Percentiles rank a stretch among this genome's conserved stretches.
Conservation (phyloP, 2,329 filamentous ascomycete genomes). For the Cladosporium sphaerospermum region DNA sequence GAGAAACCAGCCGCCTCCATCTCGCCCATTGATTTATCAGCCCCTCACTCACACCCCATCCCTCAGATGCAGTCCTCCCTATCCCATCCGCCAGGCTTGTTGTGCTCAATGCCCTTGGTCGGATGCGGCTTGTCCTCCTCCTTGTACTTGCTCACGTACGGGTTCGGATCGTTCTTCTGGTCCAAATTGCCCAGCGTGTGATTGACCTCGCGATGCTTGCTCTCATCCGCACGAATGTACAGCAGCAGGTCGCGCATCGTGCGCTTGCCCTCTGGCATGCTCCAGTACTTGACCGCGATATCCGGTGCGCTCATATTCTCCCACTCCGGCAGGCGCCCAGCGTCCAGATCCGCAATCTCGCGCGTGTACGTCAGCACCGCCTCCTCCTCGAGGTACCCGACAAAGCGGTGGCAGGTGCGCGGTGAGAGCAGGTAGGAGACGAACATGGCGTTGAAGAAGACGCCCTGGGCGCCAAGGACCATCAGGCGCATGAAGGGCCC, state of each 20-base stretch:
- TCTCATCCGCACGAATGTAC: slow-evolving; percentile 86
- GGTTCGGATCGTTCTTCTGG: slow-evolving; percentile 82
- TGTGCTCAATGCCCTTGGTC: slow-evolving; percentile 59
- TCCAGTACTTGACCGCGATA: slow-evolving; percentile 87
- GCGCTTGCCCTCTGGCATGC: slow-evolving; percentile 76
- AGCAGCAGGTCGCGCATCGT: slow-evolving; percentile 82
- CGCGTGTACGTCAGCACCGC: slow-evolving; percentile 93
- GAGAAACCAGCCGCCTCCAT: not conserved
- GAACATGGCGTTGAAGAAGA: slow-evolving; percentile 96
- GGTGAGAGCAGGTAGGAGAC: slow-evolving; percentile 80
- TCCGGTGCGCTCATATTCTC: slow-evolving; percentile 71
- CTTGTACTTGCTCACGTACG: slow-evolving; percentile 79
- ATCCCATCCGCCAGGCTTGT: slow-evolving; percentile 72
- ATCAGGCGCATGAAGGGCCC: slow-evolving; percentile 87
- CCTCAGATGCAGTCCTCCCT: slow-evolving; percentile 51
- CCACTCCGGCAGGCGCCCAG: slow-evolving; percentile 79
- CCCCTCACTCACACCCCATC: not conserved
- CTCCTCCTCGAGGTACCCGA: slow-evolving; percentile 95
- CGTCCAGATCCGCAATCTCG: slow-evolving; percentile 79
- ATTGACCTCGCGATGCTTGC: slow-evolving; percentile 78
- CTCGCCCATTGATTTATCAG: no score
- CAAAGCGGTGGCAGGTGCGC: slow-evolving; percentile 85
- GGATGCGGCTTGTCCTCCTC: slow-evolving; percentile 61
- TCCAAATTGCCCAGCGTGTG: slow-evolving; percentile 87
- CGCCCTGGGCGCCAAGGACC: slow-evolving; percentile 86